These are phyloP conservation scores for Cymbidium sinense DNA, from an alignment of 106 monocot species.

Conservation along the genomic window DNA sequence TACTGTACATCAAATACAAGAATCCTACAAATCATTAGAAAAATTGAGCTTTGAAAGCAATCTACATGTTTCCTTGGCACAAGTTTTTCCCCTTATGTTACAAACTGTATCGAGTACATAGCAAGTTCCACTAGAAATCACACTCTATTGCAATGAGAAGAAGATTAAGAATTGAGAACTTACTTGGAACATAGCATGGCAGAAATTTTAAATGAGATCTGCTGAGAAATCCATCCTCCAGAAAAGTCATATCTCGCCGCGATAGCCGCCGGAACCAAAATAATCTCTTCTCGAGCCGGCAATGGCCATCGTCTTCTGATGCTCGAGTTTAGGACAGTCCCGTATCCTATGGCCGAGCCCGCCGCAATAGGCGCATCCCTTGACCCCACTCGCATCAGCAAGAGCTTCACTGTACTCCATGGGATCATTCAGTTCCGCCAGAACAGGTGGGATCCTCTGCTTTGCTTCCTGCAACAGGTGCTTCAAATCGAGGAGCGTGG, in stretches of 20 bases:
- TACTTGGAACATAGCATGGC: too few relatives aligned
- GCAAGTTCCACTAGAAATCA: too few relatives aligned
- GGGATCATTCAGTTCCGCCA: slow-evolving; percentile 82
- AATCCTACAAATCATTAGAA: too few relatives aligned
- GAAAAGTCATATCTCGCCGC: slow-evolving; percentile 69
- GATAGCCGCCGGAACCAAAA: slow-evolving; percentile 83
- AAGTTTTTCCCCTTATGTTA: too few relatives aligned
- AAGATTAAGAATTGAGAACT: too few relatives aligned
- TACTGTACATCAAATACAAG: too few relatives aligned
- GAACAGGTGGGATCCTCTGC: slow-evolving; percentile 88
- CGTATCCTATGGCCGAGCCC: slow-evolving; percentile 83
- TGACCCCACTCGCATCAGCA: slow-evolving; percentile 70
- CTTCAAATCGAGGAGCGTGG: slow-evolving; percentile 85
- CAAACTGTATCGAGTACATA: too few relatives aligned
- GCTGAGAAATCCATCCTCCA: too few relatives aligned
- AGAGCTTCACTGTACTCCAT: slow-evolving; percentile 72
- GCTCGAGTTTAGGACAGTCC: slow-evolving; percentile 88
- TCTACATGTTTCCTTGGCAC: too few relatives aligned
- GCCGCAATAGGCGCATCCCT: slow-evolving; percentile 93
- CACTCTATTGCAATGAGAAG: too few relatives aligned
- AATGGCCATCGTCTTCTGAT: slow-evolving; percentile 83
- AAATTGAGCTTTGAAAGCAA: too few relatives aligned
- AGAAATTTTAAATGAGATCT: too few relatives aligned
- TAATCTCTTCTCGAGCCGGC: slow-evolving; percentile 87
- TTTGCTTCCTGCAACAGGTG: slow-evolving; percentile 90